phyloP scores from a whole-genome alignment of 2,329 filamentous ascomycete species.

The Ambrosiella xylebori region DNA sequence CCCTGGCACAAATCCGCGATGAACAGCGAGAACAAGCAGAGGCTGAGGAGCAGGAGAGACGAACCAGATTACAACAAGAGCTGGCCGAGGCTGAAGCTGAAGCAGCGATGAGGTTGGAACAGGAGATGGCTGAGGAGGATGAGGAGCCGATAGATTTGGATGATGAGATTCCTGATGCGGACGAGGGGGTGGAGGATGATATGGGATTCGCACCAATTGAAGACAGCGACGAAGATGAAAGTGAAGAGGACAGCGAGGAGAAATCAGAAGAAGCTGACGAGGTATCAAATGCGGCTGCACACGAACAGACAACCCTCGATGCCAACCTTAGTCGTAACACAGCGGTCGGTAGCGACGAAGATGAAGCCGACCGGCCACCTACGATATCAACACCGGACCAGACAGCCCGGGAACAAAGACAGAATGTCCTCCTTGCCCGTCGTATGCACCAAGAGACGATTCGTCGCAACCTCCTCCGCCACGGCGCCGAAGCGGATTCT shows the following conservation, averaged over 20 bases:
- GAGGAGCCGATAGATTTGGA: slow-evolving; percentile 42
- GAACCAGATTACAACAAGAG: slow-evolving; percentile 53
- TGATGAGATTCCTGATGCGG: slow-evolving; percentile 55
- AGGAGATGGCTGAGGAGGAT: slow-evolving; percentile 36
- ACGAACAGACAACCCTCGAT: slow-evolving; percentile 13
- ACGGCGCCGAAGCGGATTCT: slow-evolving; percentile 26
- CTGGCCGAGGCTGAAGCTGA: slow-evolving; percentile 46
- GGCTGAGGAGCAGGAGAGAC: slow-evolving; percentile 66
- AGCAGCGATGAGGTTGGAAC: slow-evolving; percentile 26
- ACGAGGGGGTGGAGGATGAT: slow-evolving; percentile 21
- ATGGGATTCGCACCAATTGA: slow-evolving; percentile 22
- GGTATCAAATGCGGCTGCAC: slow-evolving; percentile 5
- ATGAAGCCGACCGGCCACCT: neutral
- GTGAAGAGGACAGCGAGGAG: slow-evolving; percentile 20
- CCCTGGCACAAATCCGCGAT: slow-evolving; percentile 75
- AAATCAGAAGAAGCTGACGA: too few relatives aligned
- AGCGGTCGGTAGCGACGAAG: neutral
- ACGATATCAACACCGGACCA: slow-evolving; percentile 16
- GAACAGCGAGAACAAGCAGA: slow-evolving; percentile 77
- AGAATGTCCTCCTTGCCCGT: slow-evolving; percentile 31
- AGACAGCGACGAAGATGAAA: slow-evolving; percentile 24
- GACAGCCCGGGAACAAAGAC: slow-evolving; percentile 26
- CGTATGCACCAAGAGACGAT: slow-evolving; percentile 44
- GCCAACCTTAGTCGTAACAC: neutral
- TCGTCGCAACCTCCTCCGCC: slow-evolving; percentile 24